These are phyloP conservation scores for Colletotrichum navitas DNA, from an alignment of 2,329 filamentous ascomycete species.

Conservation along the genomic window DNA sequence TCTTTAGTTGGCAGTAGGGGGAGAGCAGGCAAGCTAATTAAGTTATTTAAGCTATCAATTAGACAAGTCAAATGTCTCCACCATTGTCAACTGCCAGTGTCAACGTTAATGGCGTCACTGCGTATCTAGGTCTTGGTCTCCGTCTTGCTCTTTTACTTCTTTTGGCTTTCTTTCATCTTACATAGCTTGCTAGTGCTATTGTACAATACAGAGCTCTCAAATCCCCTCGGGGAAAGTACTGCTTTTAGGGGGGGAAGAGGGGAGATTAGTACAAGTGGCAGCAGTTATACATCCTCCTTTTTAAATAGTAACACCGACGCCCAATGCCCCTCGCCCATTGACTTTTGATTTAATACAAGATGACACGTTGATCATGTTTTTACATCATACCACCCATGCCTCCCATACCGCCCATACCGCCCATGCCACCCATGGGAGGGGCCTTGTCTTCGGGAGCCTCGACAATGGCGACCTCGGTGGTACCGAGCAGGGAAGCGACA, in stretches of 20 bases:
- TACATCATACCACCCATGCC: conserved; percentile 76
- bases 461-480: conserved; percentile 97
- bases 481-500: conserved; percentile 96
- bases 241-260: conserved; percentile 34
- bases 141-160: conserved; percentile 31
- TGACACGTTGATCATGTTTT: conserved; percentile 48
- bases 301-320: conserved; percentile 61
- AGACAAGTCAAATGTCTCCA: not conserved
- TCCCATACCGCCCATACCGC: conserved; percentile 68
- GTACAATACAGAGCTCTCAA: conserved; percentile 43
- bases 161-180: conserved; percentile 38
- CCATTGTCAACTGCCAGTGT: not conserved
- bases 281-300: conserved; percentile 52
- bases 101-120: conserved; percentile 17
- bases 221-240: conserved; percentile 40
- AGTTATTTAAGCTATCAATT: not conserved
- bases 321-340: conserved; percentile 59
- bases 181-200: conserved; percentile 43
- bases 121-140: conserved; percentile 19
- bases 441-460: conserved; percentile 94
- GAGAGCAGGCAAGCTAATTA: not conserved
- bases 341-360: conserved; percentile 46
- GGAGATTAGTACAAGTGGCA: conserved; percentile 47
- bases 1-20: not conserved
- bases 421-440: conserved; percentile 73